These are phyloP conservation scores for Amaranthus cruentus DNA, from an alignment of 148 eudicot genomes.

Conservation along the genomic window DNA sequence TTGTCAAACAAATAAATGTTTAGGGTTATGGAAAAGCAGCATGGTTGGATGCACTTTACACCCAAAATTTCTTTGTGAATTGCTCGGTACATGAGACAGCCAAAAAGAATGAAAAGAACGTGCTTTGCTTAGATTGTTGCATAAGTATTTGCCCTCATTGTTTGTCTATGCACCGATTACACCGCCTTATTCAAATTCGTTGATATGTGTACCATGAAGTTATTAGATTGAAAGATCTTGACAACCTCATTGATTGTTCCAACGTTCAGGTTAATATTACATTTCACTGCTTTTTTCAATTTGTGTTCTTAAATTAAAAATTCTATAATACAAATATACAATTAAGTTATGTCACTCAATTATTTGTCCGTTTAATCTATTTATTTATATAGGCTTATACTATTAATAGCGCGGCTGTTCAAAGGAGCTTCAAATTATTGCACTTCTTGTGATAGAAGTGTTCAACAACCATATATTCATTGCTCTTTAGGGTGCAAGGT, in stretches of 20 bases:
- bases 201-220: constrained; percentile 93
- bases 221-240: constrained; percentile 83
- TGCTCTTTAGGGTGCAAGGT: constrained; percentile 99
- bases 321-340: too few species aligned
- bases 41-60: constrained; percentile 88
- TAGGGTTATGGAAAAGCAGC: constrained; percentile 78
- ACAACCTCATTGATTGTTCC: constrained; percentile 89
- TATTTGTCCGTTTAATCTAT: neutral
- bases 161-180: constrained; percentile 65
- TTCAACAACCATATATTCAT: constrained; percentile 88
- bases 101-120: constrained; percentile 92
- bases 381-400: constrained; percentile 66
- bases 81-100: constrained; percentile 69
- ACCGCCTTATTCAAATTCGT: constrained; percentile 85
- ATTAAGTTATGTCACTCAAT: too few species aligned
- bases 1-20: too few species aligned
- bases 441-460: constrained; percentile 93
- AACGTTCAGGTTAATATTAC: constrained; percentile 59
- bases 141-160: constrained; percentile 91
- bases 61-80: constrained; percentile 65
- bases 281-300: too few species aligned
- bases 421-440: constrained; percentile 92
- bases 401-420: constrained; percentile 85
- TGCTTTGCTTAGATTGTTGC: constrained; percentile 89
- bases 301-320: neutral